Percentiles rank a stretch among this genome's conserved stretches.
Evolutionary conservation across 192 early-diverging fungal genomes (phyloP).

Genomic region (Coemansia sp.): DNA sequence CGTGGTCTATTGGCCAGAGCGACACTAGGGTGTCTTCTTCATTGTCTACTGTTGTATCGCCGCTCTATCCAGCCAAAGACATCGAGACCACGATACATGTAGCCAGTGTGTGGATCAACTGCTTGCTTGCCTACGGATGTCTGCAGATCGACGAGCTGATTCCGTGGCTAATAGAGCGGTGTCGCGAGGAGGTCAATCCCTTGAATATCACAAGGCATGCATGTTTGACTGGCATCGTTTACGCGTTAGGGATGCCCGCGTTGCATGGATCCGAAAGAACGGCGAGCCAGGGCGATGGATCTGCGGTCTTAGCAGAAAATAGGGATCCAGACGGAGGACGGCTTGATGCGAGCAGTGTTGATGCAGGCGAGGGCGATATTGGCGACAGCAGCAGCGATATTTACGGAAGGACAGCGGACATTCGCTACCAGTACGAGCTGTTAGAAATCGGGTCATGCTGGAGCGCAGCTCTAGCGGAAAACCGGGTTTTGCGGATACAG

Average conservation of each 20-base stretch:
- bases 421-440: slow-evolving; percentile 19
- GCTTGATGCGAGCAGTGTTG: background rate
- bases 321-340: background rate
- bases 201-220: slow-evolving; percentile 17
- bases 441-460: slow-evolving; percentile 23
- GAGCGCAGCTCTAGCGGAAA: slow-evolving; percentile 18
- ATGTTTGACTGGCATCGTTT: slow-evolving; percentile 27
- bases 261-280: background rate
- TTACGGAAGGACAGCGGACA: background rate
- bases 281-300: background rate
- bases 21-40: background rate
- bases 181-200: slow-evolving; percentile 8
- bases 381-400: slow-evolving; percentile 1
- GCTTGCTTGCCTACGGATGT: slow-evolving; percentile 27
- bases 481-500: slow-evolving; percentile 22
- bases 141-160: slow-evolving; percentile 31
- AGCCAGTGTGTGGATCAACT: slow-evolving; percentile 20
- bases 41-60: slow-evolving; percentile 1
- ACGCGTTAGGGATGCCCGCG: slow-evolving; percentile 25
- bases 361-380: background rate
- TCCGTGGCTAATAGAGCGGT: slow-evolving; percentile 32
- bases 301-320: background rate
- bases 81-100: slow-evolving; percentile 17
- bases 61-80: slow-evolving; percentile 11
- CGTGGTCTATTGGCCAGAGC: slow-evolving; percentile 18